Percentiles rank a stretch among this genome's conserved stretches.
These are phyloP conservation scores for Solanum tarijense DNA, from an alignment of 257 asterid genomes.

Conservation along the genomic window DNA sequence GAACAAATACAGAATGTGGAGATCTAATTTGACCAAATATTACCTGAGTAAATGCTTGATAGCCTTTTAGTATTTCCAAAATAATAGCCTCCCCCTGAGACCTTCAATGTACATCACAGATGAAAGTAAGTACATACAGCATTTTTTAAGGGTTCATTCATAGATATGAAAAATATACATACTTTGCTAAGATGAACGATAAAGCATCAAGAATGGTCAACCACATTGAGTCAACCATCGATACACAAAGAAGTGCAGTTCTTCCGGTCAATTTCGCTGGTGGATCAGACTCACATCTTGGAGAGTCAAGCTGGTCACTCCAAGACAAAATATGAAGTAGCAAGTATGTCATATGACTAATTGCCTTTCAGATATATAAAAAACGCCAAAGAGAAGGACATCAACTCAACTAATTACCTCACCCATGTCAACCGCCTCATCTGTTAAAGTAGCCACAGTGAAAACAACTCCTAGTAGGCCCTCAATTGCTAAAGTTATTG, in stretches of 20 bases:
- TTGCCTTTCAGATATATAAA: not conserved
- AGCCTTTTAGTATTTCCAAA: constrained; percentile 94
- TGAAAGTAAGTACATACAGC: not conserved
- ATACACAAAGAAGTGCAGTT: constrained; percentile 65
- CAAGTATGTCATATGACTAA: not conserved
- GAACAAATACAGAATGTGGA: not conserved
- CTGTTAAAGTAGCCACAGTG: constrained; percentile 94
- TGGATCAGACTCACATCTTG: constrained; percentile 69
- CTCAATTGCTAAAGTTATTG: constrained; percentile 92
- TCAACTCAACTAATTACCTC: constrained; percentile 45
- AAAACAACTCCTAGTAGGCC: constrained; percentile 93
- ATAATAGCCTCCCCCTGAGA: constrained; percentile 99
- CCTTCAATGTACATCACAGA: constrained; percentile 26
- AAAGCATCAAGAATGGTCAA: constrained; percentile 87
- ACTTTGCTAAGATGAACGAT: constrained; percentile 84
- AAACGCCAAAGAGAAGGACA: not conserved
- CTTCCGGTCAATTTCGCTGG: constrained; percentile 51
- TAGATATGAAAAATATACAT: constrained; percentile 17
- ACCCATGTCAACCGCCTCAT: constrained; percentile 90
- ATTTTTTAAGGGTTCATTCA: constrained; percentile 7
- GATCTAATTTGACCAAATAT: not conserved
- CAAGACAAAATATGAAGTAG: constrained; percentile 20
- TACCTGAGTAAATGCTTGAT: constrained; percentile 99
- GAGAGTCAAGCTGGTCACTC: constrained; percentile 78
- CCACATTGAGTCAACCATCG: constrained; percentile 95